Percentiles rank a stretch among this genome's conserved stretches.
phyloP scores from a whole-genome alignment of 495 filamentous ascomycete genomes.

The Terfezia boudieri region DNA sequence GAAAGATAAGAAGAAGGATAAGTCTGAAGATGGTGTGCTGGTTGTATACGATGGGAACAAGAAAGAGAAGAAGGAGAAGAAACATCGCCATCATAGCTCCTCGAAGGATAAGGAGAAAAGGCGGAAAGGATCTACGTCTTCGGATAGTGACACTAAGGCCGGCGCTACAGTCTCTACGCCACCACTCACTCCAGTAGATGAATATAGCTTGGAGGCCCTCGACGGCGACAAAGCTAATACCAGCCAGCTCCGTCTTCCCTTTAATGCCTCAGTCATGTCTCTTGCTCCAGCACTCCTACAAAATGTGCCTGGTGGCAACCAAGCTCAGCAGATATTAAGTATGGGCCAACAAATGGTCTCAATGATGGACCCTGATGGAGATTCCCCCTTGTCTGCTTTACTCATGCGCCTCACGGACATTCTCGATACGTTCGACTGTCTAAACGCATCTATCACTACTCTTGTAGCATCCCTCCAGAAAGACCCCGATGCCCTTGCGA shows the following conservation, averaged over 20 bases:
- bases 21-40: slow-evolving; percentile 1
- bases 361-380: not conserved
- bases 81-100: not conserved
- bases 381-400: not conserved
- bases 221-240: slow-evolving; percentile 2
- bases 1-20: slow-evolving; percentile 6
- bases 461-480: slow-evolving; percentile 76
- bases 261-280: slow-evolving; percentile 7
- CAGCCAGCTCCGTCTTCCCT: slow-evolving; percentile 1
- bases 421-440: slow-evolving; percentile 15
- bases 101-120: not conserved
- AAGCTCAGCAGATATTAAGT: slow-evolving; percentile 8
- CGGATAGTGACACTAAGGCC: no score
- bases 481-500: slow-evolving; percentile 81
- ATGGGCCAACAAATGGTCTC: not conserved
- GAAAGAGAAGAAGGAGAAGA: slow-evolving; percentile 2
- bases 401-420: slow-evolving; percentile 12
- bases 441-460: slow-evolving; percentile 24
- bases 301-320: slow-evolving; percentile 5
- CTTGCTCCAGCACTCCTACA: slow-evolving; percentile 10
- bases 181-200: not conserved
- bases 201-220: no score
- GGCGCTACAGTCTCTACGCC: no score
- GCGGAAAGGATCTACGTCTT: not conserved
- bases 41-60: not conserved